Base-by-base conservation (phyloP, 441 rosid species). In the Hypseocharis bilobata region DNA sequence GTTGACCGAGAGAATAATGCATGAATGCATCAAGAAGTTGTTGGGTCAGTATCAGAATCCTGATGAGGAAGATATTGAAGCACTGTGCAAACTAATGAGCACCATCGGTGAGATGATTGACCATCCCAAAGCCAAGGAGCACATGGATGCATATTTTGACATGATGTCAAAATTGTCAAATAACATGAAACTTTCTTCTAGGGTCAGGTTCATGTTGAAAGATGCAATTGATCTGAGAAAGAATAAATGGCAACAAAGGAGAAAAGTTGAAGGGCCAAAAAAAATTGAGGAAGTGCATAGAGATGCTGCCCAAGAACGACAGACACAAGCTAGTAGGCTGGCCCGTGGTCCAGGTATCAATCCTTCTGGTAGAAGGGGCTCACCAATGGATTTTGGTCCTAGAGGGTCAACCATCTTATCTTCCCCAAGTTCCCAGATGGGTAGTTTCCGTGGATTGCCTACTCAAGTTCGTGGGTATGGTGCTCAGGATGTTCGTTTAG, bases 251-350 rank as follows among this genome's bases (percentile, higher is more conserved):
- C 96, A 89, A 76, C 95, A 94, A 70, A 84, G 99, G 78, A 84
- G 96, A 79, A 94, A 94, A 80, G 95, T 89, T 29, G 99, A 91
- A 76, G 99, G 98, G 38, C 98, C 99, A 3, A 94, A 94, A 74
- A 91, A 94, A 85, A 89, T 94, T 16, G 98, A 91, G 61, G 99
- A 94, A 70, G 95, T 94, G 73, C 99, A 89, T 72, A 83, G 96
- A 79, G 99, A 91, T 85, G 98, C 98, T 71, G 97, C 92, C 59
- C 96, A 94, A 80, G 99, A 94, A 74, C 86, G 96, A 59, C 91
- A 89, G 34, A 82, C 87, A 51, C 97, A 86, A 68, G 54, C 81
- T 36, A 76, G 83, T 70, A 84, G 96, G 86, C 82, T 82, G 68
- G 69, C 93, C 75, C 91, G 93, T 59, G 83, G 87, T 71, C 76